Conservation (phyloP, 768 basidiomycete species). For the Paxillus ammoniavirescens region DNA sequence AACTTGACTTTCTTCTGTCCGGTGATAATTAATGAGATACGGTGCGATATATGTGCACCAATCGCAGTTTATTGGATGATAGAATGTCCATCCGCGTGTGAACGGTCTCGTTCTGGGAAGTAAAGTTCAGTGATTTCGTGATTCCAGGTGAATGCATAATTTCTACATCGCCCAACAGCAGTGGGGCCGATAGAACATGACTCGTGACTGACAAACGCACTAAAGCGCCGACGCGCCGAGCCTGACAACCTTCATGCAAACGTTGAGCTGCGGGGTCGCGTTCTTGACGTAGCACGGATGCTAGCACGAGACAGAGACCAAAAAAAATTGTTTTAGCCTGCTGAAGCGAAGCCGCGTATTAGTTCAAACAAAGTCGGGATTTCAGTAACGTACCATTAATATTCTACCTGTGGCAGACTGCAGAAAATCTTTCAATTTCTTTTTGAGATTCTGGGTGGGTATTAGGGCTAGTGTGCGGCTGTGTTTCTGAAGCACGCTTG, state of each 20-base stretch:
- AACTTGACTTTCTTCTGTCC: conserved; percentile 18
- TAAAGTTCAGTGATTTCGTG: conserved; percentile 17
- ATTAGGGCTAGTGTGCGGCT: conserved; percentile 11
- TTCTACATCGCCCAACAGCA: not conserved
- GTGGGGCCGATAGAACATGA: conserved; percentile 4
- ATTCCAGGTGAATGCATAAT: not conserved
- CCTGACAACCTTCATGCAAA: too few species aligned
- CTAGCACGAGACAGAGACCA: not conserved
- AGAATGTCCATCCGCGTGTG: conserved; percentile 13
- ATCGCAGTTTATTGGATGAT: conserved; percentile 9
- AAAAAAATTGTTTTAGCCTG: not conserved
- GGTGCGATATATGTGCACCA: conserved; percentile 12
- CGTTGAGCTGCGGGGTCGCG: too few species aligned
- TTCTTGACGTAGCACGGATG: not conserved
- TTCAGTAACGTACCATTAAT: not conserved
- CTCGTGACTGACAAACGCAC: too few species aligned
- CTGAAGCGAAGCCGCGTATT: conserved; percentile 11
- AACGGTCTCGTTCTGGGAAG: conserved; percentile 11
- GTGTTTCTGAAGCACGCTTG: not conserved
- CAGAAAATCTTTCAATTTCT: conserved; percentile 7
- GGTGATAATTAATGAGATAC: conserved; percentile 11
- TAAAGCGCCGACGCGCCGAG: too few species aligned
- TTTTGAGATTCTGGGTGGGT: conserved; percentile 12
- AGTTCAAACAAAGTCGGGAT: conserved; percentile 10
- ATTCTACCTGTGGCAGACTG: not conserved